Percentiles rank a stretch among this genome's conserved stretches.
Evolutionary conservation across 2,329 filamentous ascomycete species (phyloP).

Genomic region (Fusarium papillatum): DNA sequence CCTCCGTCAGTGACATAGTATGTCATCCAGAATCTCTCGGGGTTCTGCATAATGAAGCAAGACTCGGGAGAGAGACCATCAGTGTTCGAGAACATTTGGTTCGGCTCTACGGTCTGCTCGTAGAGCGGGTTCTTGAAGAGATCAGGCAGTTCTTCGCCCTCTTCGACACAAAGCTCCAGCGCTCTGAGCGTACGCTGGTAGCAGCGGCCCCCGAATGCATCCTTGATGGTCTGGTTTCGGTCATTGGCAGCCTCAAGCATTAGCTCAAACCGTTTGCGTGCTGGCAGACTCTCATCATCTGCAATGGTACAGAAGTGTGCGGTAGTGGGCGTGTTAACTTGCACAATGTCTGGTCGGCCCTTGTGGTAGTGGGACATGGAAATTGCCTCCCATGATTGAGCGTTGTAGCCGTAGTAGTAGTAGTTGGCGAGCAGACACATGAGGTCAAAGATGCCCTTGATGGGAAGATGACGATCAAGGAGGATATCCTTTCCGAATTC

Average conservation of each 20-base stretch:
- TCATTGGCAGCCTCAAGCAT: conserved; percentile 23
- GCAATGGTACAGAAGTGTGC: conserved; percentile 19
- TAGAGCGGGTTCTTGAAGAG: conserved; percentile 25
- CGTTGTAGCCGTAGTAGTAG: conserved; percentile 28
- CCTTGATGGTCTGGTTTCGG: conserved; percentile 26
- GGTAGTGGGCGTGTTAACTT: conserved; percentile 18
- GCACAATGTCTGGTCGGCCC: conserved; percentile 27
- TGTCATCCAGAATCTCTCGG: conserved; percentile 27
- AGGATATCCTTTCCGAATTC: conserved; percentile 26
- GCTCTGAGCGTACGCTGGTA: conserved; percentile 28
- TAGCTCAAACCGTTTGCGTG: conserved; percentile 4
- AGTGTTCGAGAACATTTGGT: conserved; percentile 28
- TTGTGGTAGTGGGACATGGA: conserved; percentile 35
- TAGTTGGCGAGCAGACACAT: conserved; percentile 26
- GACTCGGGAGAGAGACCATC: conserved; percentile 29
- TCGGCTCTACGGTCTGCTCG: conserved; percentile 21
- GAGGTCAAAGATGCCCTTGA: conserved; percentile 27
- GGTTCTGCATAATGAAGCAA: conserved; percentile 33
- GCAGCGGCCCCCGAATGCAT: conserved; percentile 20
- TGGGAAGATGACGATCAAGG: conserved; percentile 19
- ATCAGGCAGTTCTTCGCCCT: conserved; percentile 12
- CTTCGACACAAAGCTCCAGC: conserved; percentile 13
- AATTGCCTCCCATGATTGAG: conserved; percentile 24
- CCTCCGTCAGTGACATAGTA: conserved; percentile 27
- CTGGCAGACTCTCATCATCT: conserved; percentile 17